These are phyloP conservation scores for Allantophomopsis cytisporea DNA, from an alignment of 2,329 filamentous ascomycete genomes.

Conservation along the genomic window DNA sequence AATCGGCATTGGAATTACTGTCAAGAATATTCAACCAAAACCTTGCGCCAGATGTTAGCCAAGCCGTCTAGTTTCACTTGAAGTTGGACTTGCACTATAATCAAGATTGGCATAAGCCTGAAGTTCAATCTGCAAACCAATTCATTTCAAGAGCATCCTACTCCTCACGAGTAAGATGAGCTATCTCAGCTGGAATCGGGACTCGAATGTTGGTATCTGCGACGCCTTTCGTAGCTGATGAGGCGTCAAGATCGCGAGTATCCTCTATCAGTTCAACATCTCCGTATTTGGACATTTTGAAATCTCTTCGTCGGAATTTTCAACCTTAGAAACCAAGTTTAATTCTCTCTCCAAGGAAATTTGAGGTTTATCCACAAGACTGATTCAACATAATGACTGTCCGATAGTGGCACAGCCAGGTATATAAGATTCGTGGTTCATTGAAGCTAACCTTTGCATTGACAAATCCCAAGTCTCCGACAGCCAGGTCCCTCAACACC, in stretches of 20 bases:
- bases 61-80: neutral
- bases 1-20: constrained; percentile 2
- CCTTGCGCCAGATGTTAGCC: neutral
- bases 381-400: too few species aligned
- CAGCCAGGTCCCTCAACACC: too few species aligned
- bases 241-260: neutral
- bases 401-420: too few species aligned
- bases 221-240: neutral
- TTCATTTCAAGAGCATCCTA: constrained; percentile 1
- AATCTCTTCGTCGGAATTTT: neutral
- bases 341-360: too few species aligned
- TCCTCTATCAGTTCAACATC: neutral
- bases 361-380: too few species aligned
- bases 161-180: constrained; percentile 1
- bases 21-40: constrained; percentile 3
- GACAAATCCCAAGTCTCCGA: too few species aligned
- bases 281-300: neutral
- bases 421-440: too few species aligned
- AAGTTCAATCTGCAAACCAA: constrained; percentile 1
- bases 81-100: constrained; percentile 1
- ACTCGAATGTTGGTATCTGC: neutral
- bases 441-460: too few species aligned
- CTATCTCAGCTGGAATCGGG: neutral
- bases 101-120: constrained; percentile 1
- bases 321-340: too few species aligned